phyloP scores from a whole-genome alignment of 805 yeast species.

The Nakazawaea wyomingensis region DNA sequence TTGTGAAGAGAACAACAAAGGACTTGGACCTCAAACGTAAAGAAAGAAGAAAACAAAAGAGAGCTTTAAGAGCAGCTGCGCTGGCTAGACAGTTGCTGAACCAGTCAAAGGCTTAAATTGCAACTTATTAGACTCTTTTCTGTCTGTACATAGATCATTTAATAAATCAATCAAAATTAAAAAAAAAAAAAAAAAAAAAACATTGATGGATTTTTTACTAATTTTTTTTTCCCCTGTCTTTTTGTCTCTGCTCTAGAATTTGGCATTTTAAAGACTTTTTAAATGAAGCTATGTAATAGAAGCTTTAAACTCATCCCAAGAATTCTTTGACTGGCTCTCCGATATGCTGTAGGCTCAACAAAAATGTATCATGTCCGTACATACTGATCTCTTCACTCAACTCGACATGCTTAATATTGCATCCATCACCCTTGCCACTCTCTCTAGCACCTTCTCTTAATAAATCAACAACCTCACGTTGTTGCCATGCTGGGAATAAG shows the following conservation, averaged over 20 bases:
- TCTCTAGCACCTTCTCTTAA: conserved; percentile 33
- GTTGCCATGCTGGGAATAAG: conserved; percentile 93
- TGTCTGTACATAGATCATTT: not conserved
- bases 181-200: too few species aligned
- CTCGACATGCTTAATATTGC: conserved; percentile 58
- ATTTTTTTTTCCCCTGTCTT: too few species aligned
- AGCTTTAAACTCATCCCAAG: conserved; percentile 32
- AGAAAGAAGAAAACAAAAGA: conserved; percentile 41
- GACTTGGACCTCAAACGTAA: conserved; percentile 42
- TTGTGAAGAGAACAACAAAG: conserved; percentile 52
- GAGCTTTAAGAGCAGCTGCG: conserved; percentile 25
- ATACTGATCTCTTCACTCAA: conserved; percentile 70
- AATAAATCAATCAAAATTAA: not conserved
- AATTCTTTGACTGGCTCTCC: conserved; percentile 73
- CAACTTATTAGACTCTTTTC: too few species aligned
- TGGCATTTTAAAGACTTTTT: too few species aligned
- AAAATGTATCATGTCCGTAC: conserved; percentile 89
- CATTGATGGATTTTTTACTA: too few species aligned
- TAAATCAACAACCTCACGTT: conserved; percentile 67
- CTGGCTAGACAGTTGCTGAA: not conserved
- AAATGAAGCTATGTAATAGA: too few species aligned
- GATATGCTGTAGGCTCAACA: conserved; percentile 71
- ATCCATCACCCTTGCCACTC: conserved; percentile 27
- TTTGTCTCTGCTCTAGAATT: too few species aligned
- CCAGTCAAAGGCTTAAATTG: too few species aligned